Evolutionary conservation across 2,329 filamentous ascomycete genomes (phyloP).

Genomic region (Diaporthe eres): DNA sequence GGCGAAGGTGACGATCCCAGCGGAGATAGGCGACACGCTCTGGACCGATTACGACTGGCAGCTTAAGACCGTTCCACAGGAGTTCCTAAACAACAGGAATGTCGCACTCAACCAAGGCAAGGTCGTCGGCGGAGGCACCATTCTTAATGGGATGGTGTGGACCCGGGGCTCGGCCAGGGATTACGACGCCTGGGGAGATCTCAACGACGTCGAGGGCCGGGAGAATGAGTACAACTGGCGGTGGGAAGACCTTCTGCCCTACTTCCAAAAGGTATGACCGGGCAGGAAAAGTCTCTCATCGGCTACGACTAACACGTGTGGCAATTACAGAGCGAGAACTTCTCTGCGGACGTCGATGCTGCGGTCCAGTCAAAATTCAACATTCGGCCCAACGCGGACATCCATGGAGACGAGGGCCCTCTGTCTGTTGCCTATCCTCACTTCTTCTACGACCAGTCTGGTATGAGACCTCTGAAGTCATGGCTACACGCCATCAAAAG

Average conservation of each 20-base stretch:
- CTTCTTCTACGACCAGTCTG: slow-evolving; percentile 57
- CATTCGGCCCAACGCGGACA: slow-evolving; percentile 47
- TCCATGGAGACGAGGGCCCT: slow-evolving; percentile 53
- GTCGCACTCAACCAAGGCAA: slow-evolving; percentile 54
- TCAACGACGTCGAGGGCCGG: slow-evolving; percentile 53
- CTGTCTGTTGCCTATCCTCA: slow-evolving; percentile 56
- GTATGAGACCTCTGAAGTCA: slow-evolving; percentile 46
- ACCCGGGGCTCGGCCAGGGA: slow-evolving; percentile 55
- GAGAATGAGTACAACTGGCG: slow-evolving; percentile 50
- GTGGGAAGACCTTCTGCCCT: slow-evolving; percentile 60
- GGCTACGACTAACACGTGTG: background rate
- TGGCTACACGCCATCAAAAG: background rate
- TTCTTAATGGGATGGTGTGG: slow-evolving; percentile 59
- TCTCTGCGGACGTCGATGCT: slow-evolving; percentile 47
- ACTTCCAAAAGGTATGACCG: slow-evolving; percentile 60
- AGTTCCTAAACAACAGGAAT: slow-evolving; percentile 52
- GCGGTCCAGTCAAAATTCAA: slow-evolving; percentile 45
- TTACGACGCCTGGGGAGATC: slow-evolving; percentile 59
- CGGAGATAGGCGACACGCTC: slow-evolving; percentile 41
- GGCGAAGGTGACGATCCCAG: slow-evolving; percentile 42
- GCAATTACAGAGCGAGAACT: slow-evolving; percentile 54
- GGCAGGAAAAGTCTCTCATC: fast-evolving
- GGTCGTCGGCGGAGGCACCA: slow-evolving; percentile 56
- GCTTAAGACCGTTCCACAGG: slow-evolving; percentile 50
- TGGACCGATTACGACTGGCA: slow-evolving; percentile 48